Conservation (phyloP, 495 filamentous ascomycete species). For the Pseudoneurospora amorphoporcata region DNA sequence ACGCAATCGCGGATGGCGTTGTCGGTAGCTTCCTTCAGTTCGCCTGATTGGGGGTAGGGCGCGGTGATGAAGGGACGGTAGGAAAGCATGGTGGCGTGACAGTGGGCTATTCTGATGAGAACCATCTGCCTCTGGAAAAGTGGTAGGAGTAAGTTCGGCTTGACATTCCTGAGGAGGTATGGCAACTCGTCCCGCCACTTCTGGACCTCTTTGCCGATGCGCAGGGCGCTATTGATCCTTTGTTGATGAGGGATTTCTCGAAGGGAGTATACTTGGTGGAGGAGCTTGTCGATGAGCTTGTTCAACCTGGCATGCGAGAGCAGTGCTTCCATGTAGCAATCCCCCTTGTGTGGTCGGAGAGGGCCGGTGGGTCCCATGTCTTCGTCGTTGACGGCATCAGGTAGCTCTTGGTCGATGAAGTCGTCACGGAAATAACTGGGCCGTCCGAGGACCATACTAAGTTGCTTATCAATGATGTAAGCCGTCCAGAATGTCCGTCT, state of each 20-base stretch:
- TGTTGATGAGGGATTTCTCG: slow-evolving; percentile 30
- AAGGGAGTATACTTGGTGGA: slow-evolving; percentile 39
- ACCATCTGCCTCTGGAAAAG: slow-evolving; percentile 45
- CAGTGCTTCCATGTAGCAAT: slow-evolving; percentile 40
- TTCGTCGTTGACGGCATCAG: slow-evolving; percentile 43
- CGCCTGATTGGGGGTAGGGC: slow-evolving; percentile 7
- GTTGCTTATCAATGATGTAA: slow-evolving; percentile 47
- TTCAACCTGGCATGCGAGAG: slow-evolving; percentile 31
- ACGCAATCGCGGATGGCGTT: slow-evolving; percentile 33
- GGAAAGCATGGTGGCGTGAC: slow-evolving; percentile 44
- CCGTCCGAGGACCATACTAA: slow-evolving; percentile 45
- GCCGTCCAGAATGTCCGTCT: slow-evolving; percentile 50
- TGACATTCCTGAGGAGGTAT: slow-evolving; percentile 32
- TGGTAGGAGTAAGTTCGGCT: slow-evolving; percentile 34
- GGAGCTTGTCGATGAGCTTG: slow-evolving; percentile 28
- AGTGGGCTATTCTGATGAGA: slow-evolving; percentile 43
- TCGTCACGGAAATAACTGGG: slow-evolving; percentile 44
- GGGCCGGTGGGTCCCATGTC: slow-evolving; percentile 33
- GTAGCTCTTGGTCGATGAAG: slow-evolving; percentile 43
- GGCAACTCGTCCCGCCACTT: slow-evolving; percentile 30
- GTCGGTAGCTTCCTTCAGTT: slow-evolving; percentile 19
- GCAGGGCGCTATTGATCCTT: slow-evolving; percentile 28
- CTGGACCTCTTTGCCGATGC: slow-evolving; percentile 26
- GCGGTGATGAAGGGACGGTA: slow-evolving; percentile 42
- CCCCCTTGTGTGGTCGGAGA: slow-evolving; percentile 4